These are phyloP conservation scores for Solanum hybrid DNA, from an alignment of 305 asterid genomes.

Conservation along the genomic window DNA sequence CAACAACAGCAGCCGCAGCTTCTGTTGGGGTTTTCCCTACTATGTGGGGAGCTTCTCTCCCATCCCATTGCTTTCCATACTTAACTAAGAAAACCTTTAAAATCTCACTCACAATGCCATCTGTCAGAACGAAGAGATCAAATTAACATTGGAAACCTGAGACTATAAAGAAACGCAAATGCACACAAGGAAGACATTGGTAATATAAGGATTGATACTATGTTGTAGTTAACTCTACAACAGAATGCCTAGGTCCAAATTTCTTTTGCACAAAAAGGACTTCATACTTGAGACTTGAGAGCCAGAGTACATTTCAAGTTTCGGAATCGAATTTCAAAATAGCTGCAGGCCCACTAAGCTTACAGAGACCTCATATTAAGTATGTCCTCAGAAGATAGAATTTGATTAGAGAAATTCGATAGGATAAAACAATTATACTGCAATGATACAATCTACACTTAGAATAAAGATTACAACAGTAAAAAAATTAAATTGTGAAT, in stretches of 20 bases:
- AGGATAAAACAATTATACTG: not conserved
- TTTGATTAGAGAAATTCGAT: not conserved
- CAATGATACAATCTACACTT: not conserved
- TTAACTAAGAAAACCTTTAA: conserved; percentile 55
- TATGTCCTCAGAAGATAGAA: not conserved
- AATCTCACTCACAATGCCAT: conserved; percentile 60
- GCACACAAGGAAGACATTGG: not conserved
- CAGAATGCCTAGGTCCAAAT: not conserved
- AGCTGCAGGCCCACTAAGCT: not conserved
- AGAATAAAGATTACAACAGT: not conserved
- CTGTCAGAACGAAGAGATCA: conserved; percentile 26
- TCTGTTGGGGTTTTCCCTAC: conserved; percentile 77
- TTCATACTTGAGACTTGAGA: not conserved
- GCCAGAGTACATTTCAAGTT: not conserved
- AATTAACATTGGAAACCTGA: not conserved
- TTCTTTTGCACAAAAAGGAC: not conserved
- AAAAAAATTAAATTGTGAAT: not conserved
- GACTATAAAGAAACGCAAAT: not conserved
- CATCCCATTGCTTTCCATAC: conserved; percentile 87
- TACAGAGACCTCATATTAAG: not conserved
- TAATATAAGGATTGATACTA: not conserved
- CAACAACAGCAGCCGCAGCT: conserved; percentile 69
- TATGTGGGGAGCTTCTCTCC: conserved; percentile 34
- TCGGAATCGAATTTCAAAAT: not conserved
- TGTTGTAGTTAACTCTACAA: not conserved